Conservation (phyloP, 2,329 filamentous ascomycete species). For the Juglanconis oblonga region DNA sequence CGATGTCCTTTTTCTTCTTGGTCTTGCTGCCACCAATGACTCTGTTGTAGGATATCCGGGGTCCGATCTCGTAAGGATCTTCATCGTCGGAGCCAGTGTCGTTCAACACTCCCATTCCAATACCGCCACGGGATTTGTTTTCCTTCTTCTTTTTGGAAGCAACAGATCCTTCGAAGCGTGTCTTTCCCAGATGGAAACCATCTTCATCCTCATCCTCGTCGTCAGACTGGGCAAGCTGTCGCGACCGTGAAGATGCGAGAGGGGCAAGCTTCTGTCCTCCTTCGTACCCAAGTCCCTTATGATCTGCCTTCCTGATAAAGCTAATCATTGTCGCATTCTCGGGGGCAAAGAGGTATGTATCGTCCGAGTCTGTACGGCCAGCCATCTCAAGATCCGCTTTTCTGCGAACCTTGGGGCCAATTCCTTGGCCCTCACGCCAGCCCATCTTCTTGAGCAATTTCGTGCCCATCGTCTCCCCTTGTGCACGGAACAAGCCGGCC, state of each 20-base stretch:
- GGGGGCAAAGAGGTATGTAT: constrained; percentile 78
- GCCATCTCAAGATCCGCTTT: constrained; percentile 64
- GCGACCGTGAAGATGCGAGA: constrained; percentile 25
- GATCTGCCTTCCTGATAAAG: constrained; percentile 63
- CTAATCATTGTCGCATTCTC: constrained; percentile 70
- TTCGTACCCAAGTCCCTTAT: constrained; percentile 67
- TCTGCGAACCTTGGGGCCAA: constrained; percentile 81
- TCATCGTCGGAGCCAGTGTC: constrained; percentile 95
- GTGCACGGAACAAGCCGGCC: constrained; percentile 67
- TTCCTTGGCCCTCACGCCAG: constrained; percentile 90
- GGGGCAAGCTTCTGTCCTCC: constrained; percentile 53
- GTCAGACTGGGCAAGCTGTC: constrained; percentile 34
- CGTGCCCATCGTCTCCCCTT: constrained; percentile 82
- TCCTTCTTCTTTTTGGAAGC: constrained; percentile 45
- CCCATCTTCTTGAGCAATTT: constrained; percentile 89
- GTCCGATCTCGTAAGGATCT: constrained; percentile 88
- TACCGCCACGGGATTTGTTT: constrained; percentile 56
- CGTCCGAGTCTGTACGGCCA: constrained; percentile 33
- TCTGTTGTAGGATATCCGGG: constrained; percentile 82
- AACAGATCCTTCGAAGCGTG: constrained; percentile 19
- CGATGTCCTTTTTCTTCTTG: constrained; percentile 62
- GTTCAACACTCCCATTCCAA: constrained; percentile 86
- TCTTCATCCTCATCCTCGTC: constrained; percentile 41
- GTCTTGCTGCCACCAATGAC: constrained; percentile 79
- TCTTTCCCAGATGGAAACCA: constrained; percentile 24